A percentile compares a stretch with the other conserved stretches of the same genome.
These are phyloP conservation scores for Anthracocystis walkeri DNA, from an alignment of 1,284 basidiomycete genomes.

Conservation along the genomic window DNA sequence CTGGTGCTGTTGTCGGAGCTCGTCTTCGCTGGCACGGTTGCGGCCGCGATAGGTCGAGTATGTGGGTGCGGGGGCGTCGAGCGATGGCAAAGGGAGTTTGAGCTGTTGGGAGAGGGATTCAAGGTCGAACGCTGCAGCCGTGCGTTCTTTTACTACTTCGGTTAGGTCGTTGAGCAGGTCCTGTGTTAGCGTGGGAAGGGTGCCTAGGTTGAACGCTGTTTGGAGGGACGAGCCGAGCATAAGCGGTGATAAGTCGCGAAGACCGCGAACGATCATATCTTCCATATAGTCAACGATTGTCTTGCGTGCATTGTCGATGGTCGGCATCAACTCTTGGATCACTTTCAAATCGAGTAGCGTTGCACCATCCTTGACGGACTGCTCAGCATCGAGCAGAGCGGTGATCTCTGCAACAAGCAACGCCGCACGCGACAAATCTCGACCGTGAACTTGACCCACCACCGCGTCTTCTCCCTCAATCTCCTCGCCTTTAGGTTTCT, in stretches of 20 bases:
- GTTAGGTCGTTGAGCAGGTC: slow-evolving; percentile 83
- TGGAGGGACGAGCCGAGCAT: slow-evolving; percentile 90
- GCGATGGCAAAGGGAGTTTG: slow-evolving; percentile 57
- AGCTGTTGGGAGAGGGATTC: slow-evolving; percentile 85
- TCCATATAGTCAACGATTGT: slow-evolving; percentile 60
- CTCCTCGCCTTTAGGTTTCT: slow-evolving; percentile 1
- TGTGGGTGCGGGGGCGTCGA: slow-evolving; percentile 1
- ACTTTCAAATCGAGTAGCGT: slow-evolving; percentile 40
- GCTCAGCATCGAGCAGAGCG: slow-evolving; percentile 7
- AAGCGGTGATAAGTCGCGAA: slow-evolving; percentile 68
- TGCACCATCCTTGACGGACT: slow-evolving; percentile 52
- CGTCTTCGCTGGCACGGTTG: slow-evolving; percentile 76
- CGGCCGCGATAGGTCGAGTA: slow-evolving; percentile 31
- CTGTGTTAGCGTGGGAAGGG: slow-evolving; percentile 84
- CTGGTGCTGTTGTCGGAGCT: slow-evolving; percentile 82
- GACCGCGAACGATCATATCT: slow-evolving; percentile 59
- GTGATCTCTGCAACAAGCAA: slow-evolving; percentile 46
- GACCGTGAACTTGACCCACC: slow-evolving; percentile 41
- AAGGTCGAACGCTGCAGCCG: slow-evolving; percentile 85
- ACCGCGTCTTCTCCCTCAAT: slow-evolving; percentile 37
- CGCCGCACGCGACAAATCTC: slow-evolving; percentile 54
- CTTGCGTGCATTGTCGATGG: slow-evolving; percentile 40
- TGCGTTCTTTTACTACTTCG: slow-evolving; percentile 81
- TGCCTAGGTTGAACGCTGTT: slow-evolving; percentile 90
- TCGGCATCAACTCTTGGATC: slow-evolving; percentile 37